Base-by-base conservation (phyloP, 2,329 filamentous ascomycete species). In the Pyrenochaeta sp. region DNA sequence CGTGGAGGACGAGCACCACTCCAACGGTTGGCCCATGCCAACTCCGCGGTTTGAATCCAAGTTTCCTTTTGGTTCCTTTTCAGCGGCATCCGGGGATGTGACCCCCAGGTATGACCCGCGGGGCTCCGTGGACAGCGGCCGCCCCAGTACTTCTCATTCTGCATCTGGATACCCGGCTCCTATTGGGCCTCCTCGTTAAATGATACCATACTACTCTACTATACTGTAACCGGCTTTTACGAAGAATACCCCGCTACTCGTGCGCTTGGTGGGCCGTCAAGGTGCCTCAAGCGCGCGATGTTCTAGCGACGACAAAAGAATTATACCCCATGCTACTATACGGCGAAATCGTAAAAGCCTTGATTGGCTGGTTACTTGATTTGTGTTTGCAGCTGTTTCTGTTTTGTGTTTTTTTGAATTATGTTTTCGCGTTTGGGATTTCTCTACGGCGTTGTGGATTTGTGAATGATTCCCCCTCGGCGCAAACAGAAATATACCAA, bases 141-240 rank as follows among this genome's bases (percentile, higher is more conserved):
- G 90, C 71, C 90, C 90, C 72, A 93, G 89, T 68, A 96, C 90
- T 79, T 94, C 90, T 79, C 89, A 96, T 87, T 96, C 90, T 82
- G 89, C 88, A 88, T 93, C 90, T 85, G 90, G 90, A 90, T 94
- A 94, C 89, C 89, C 90, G 82, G 90, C 85, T 80, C 89, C 88
- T 60, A 87, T 91, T 81, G 89, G 89, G 81, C 87, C 89, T 83
- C 90, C 88, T 81, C 89, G 89, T 88, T 93, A 87, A 86, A 66
- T 63, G 62, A 69, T 68, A 70, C 58, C 55, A 55, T 59, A 53
- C 56, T 61, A 61, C 58, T n/a, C n/a, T 58, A 41, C 48, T 54
- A 52, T 40, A 40, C 60, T 67, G 56, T 62, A 65, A 62, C 62
- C 60, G 58, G 55, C 60, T 67, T 57, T 60, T 61, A 68, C 60